phyloP scores from a whole-genome alignment of 371 early-diverging fungal genomes.

The Lichtheimia corymbifera region DNA sequence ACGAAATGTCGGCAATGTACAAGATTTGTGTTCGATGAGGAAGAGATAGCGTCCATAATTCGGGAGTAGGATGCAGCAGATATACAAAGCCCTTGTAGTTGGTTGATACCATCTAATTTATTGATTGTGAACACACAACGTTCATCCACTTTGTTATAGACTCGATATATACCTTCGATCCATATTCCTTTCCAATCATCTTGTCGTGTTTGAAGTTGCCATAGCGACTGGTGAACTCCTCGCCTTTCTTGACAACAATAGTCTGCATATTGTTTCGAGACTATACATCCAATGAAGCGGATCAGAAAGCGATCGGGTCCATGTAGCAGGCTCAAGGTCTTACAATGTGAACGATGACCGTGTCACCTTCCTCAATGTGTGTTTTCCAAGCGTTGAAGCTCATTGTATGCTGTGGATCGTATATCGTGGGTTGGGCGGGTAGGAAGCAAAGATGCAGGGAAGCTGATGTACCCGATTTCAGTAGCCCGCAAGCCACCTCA shows the following conservation, averaged over 20 bases:
- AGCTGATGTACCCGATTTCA: too few species aligned
- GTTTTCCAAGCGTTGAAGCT: slow-evolving; percentile 53
- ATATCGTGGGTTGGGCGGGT: neutral
- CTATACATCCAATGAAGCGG: slow-evolving; percentile 23
- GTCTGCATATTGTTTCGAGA: slow-evolving; percentile 69
- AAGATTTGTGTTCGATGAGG: slow-evolving; percentile 97
- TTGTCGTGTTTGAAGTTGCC: slow-evolving; percentile 78
- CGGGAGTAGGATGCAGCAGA: slow-evolving; percentile 91
- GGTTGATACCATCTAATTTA: slow-evolving; percentile 62
- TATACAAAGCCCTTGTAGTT: slow-evolving; percentile 84
- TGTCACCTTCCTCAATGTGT: slow-evolving; percentile 62
- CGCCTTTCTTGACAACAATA: slow-evolving; percentile 58
- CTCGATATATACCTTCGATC: slow-evolving; percentile 64
- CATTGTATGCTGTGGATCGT: slow-evolving; percentile 22
- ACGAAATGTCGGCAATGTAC: slow-evolving; percentile 91
- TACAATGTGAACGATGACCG: slow-evolving; percentile 64
- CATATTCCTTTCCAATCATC: slow-evolving; percentile 86
- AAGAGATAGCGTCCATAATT: slow-evolving; percentile 90
- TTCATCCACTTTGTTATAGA: neutral
- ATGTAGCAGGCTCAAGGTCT: neutral
- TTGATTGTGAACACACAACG: neutral
- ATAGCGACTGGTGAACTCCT: slow-evolving; percentile 69
- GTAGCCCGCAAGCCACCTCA: too few species aligned
- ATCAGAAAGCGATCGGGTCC: too few species aligned
- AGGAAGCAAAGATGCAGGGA: too few species aligned